Conservation (phyloP, 1,284 basidiomycete species). For the Leccinum proximum region DNA sequence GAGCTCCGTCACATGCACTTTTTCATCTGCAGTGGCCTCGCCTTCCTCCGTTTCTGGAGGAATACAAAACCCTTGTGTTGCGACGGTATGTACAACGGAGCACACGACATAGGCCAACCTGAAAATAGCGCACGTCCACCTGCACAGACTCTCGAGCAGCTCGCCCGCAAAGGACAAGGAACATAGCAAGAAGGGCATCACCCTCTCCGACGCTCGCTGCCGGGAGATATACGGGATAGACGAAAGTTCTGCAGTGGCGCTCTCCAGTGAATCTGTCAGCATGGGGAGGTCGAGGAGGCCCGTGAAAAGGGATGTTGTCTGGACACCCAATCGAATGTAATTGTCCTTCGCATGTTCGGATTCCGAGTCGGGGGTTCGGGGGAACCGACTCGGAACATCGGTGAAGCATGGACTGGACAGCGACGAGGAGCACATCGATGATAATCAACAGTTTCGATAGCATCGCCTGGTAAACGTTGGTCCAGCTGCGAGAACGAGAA, state of each 20-base stretch:
- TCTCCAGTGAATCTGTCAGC: constrained; percentile 36
- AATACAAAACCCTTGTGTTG: constrained; percentile 90
- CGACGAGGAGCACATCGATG: constrained; percentile 63
- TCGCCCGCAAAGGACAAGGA: constrained; percentile 54
- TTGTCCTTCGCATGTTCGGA: constrained; percentile 28
- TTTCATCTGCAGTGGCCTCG: constrained; percentile 49
- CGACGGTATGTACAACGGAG: constrained; percentile 72
- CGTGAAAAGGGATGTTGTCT: constrained; percentile 34
- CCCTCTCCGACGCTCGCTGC: constrained; percentile 31
- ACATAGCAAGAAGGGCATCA: constrained; percentile 64
- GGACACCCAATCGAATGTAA: constrained; percentile 42
- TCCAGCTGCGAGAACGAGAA: constrained; percentile 22
- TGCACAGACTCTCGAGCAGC: constrained; percentile 50
- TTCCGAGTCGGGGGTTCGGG: constrained; percentile 1
- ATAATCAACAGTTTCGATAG: constrained; percentile 31
- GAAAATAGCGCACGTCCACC: constrained; percentile 80
- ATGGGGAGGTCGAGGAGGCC: constrained; percentile 43
- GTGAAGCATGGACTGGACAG: constrained; percentile 56
- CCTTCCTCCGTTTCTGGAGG: constrained; percentile 70
- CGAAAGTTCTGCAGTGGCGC: constrained; percentile 26
- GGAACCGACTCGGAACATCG: constrained; percentile 31
- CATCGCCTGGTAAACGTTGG: not conserved
- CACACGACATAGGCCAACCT: constrained; percentile 84
- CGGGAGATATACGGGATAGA: constrained; percentile 29
- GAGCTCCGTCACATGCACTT: constrained; percentile 32